Conservation (phyloP, 495 filamentous ascomycete genomes). For the Monascus purpureus region DNA sequence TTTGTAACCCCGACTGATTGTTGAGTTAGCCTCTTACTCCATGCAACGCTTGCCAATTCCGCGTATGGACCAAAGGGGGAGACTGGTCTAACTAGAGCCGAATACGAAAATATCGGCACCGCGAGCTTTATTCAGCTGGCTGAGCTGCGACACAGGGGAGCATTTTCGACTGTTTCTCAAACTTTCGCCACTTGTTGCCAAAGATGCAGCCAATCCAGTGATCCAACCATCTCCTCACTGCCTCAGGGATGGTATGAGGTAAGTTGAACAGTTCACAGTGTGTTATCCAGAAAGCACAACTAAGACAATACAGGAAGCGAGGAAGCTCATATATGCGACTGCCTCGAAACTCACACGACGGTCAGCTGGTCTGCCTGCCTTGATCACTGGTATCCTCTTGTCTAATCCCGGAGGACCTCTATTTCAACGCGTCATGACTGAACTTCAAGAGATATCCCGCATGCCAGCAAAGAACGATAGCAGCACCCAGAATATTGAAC, state of each 20-base stretch:
- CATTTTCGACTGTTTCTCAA: constrained; percentile 83
- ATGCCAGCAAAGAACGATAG: constrained; percentile 33
- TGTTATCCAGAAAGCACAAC: too few relatives aligned
- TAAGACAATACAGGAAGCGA: constrained; percentile 33
- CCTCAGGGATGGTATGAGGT: constrained; percentile 52
- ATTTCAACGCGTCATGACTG: constrained; percentile 34
- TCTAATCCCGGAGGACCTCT: constrained; percentile 25
- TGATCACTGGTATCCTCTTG: constrained; percentile 61
- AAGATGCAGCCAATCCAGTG: constrained; percentile 37
- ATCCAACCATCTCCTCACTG: constrained; percentile 25
- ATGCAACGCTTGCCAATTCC: constrained; percentile 23
- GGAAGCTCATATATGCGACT: constrained; percentile 51
- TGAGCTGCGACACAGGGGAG: constrained; percentile 75
- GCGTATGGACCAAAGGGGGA: constrained; percentile 22
- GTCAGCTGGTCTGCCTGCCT: constrained; percentile 79
- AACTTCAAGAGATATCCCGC: constrained; percentile 44
- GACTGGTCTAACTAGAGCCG: constrained; percentile 17
- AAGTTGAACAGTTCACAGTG: too few relatives aligned
- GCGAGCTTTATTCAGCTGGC: constrained; percentile 70
- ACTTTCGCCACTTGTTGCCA: constrained; percentile 71
- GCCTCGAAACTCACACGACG: constrained; percentile 70
- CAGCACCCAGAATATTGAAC: constrained; percentile 35
- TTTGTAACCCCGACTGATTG: constrained; percentile 13
- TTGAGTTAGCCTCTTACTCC: constrained; percentile 37
- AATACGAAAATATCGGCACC: constrained; percentile 43